Evolutionary conservation across 2,329 filamentous ascomycete genomes (phyloP), one percentile per base, ranked within the genome.

Genomic region (Ophiostoma piceae): DNA sequence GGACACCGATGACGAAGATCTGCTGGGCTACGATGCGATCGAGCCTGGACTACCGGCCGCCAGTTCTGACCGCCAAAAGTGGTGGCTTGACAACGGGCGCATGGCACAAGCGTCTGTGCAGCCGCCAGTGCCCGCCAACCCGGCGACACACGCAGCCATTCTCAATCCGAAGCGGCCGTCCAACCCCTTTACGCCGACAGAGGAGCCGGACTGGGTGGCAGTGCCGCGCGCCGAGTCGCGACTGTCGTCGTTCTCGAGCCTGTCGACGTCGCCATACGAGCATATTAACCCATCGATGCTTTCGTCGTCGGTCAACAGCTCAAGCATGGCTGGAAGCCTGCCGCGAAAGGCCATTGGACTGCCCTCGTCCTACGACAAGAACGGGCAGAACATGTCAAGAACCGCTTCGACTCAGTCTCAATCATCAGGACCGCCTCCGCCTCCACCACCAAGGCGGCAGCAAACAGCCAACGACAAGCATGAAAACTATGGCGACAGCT

Each of bases 121-220:
- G 71, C 87, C 91, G 9, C 91, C 92, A 0, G 81, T 78, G 57
- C 78, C 80, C 8, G 77, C 79, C 67, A 81, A 81, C 67, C 80
- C 81, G 57, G 80, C 83, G 1, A 76, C 75, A 2, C 83, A 84
- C 54, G 83, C 85, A 12, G 84, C 88, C 74, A 81, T 88, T 2
- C 84, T 92, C 29, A 97, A 97, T 77, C 87, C 90, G 1, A 84
- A 87, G 41, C 87, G 92, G 66, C 87, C 88, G 14, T 87, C 90
- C 0, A 98, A 98, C 75, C 95, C 95, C 0, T 98, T 96, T 77
- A 85, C 84, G 1, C 82, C 85, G 0, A 88, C 86, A 1, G 84
- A 89, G 41, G 92, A 96, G 77, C 87, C 90, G 11, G 94, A 97
- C 75, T 98, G 95, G 95, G 87, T 96, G 60, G 84, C 84, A 3